Conservation (phyloP, 2,329 filamentous ascomycete genomes). For the Penicillium sp. region DNA sequence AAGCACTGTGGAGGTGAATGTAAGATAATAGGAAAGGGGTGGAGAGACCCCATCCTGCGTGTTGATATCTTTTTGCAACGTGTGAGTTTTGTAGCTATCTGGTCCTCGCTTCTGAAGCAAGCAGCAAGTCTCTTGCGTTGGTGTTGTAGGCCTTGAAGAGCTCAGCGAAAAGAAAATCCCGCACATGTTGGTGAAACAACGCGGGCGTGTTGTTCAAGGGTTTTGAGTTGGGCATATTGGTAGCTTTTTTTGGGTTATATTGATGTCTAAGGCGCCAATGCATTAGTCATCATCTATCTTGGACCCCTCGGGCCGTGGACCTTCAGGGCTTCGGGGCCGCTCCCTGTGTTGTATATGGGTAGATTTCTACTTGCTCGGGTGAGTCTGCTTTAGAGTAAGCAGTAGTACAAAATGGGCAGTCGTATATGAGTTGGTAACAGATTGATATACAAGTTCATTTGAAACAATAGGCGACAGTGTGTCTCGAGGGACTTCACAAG, state of each 20-base stretch:
- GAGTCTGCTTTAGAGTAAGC: too few species aligned
- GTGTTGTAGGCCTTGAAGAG: conserved; percentile 27
- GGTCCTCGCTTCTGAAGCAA: conserved; percentile 46
- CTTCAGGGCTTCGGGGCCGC: too few species aligned
- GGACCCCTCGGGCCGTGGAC: not conserved
- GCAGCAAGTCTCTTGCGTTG: conserved; percentile 33
- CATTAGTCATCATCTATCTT: conserved; percentile 18
- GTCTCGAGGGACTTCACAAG: too few species aligned
- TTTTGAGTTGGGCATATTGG: not conserved
- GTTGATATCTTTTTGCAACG: conserved; percentile 25
- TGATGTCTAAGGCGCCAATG: conserved; percentile 10
- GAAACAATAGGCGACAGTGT: too few species aligned
- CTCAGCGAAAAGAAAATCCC: conserved; percentile 56
- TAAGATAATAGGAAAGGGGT: conserved; percentile 48
- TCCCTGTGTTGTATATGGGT: too few species aligned
- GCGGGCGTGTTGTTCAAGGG: not conserved
- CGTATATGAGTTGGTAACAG: too few species aligned
- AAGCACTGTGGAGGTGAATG: conserved; percentile 82
- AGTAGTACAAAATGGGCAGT: too few species aligned
- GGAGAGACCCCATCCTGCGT: conserved; percentile 16
- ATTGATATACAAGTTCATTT: too few species aligned
- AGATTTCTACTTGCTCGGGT: too few species aligned
- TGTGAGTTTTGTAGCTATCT: conserved; percentile 42
- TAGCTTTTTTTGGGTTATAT: conserved; percentile 10
- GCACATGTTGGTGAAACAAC: conserved; percentile 40